Percentiles rank a stretch among this genome's conserved stretches.
phyloP scores from a whole-genome alignment of 768 basidiomycete species.

The Chalciporus sphaerocephalus region DNA sequence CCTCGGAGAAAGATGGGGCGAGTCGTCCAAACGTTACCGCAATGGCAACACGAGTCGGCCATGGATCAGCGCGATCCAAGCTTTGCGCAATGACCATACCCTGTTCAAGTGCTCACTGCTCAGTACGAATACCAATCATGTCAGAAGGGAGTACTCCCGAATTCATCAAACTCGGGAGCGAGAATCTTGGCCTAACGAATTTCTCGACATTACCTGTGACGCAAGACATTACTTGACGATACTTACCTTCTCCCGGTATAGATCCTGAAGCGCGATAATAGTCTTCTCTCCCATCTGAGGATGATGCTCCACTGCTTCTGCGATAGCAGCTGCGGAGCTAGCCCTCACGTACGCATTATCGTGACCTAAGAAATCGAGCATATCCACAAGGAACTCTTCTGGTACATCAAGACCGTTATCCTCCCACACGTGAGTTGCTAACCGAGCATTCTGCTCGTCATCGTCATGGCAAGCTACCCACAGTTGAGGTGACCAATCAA shows the following conservation, averaged over 20 bases:
- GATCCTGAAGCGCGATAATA: constrained; percentile 53
- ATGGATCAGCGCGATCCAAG: constrained; percentile 85
- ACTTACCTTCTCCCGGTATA: constrained; percentile 79
- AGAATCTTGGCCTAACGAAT: constrained; percentile 68
- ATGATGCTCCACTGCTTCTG: constrained; percentile 71
- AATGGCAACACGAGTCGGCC: constrained; percentile 74
- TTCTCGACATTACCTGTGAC: neutral
- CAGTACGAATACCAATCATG: neutral
- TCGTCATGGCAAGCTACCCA: constrained; percentile 88
- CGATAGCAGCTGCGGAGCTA: constrained; percentile 66
- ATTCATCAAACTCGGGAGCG: constrained; percentile 90
- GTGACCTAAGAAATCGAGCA: constrained; percentile 71
- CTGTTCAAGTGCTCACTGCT: constrained; percentile 35
- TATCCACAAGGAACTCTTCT: constrained; percentile 49
- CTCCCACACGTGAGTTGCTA: constrained; percentile 86
- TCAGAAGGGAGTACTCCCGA: constrained; percentile 47
- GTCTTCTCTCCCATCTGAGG: constrained; percentile 51
- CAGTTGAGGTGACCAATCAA: constrained; percentile 87
- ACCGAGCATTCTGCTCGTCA: constrained; percentile 80
- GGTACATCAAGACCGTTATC: constrained; percentile 91
- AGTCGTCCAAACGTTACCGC: constrained; percentile 63
- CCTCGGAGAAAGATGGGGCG: constrained; percentile 58
- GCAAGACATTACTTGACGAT: neutral
- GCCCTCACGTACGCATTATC: constrained; percentile 76
- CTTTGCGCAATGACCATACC: constrained; percentile 91